Evolutionary conservation across 768 basidiomycete species (phyloP), one percentile per base, ranked within the genome.

Genomic region (Tylopilus subfusipes): DNA sequence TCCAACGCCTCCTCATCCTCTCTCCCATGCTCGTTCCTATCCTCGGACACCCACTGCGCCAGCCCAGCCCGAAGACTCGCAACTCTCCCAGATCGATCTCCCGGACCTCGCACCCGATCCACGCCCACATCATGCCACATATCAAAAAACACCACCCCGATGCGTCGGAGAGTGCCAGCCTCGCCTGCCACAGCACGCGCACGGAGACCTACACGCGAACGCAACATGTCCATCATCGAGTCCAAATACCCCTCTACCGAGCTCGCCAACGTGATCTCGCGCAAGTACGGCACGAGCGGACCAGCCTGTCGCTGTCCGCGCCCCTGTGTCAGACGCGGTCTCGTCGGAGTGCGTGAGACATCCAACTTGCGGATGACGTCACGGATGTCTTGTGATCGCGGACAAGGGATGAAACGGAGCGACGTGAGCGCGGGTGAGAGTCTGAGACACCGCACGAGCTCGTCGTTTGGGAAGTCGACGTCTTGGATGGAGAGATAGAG

Each of bases 371-470:
- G 25, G 19, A 61, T 38, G 30, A 63, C 22, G 14, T 60, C 53
- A 16, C 42, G 1, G 3, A 60, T 56, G 13, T 59, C 25, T 13
- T 66, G 62, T 4, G 56, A 59, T 22, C 55, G 54, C 19, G 62
- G 62, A 6, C 34, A 59, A 33, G 59, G 62, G 24, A 64, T 55
- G 39, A 63, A 59, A 38, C 44, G 33, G 25, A 62, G 36, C 31
- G 54, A 52, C 5, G 21, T 38, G 44, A 63, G 59, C 19, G 40
- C 31, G 38, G 16, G 56, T 24, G 63, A 51, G 29, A 45, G 43
- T n/a, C 48, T 42, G 22, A 67, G 61, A 40, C 65, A 61, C 4
- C 54, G 61, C 33, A 66, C 7, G 11, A 68, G 30, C 19, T 59
- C 64, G 10, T 61, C 45, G 30, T 57, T 55, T 11, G 61, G 50